Conservation (phyloP, 139 green algal genomes). For the Haematococcus sp. region DNA sequence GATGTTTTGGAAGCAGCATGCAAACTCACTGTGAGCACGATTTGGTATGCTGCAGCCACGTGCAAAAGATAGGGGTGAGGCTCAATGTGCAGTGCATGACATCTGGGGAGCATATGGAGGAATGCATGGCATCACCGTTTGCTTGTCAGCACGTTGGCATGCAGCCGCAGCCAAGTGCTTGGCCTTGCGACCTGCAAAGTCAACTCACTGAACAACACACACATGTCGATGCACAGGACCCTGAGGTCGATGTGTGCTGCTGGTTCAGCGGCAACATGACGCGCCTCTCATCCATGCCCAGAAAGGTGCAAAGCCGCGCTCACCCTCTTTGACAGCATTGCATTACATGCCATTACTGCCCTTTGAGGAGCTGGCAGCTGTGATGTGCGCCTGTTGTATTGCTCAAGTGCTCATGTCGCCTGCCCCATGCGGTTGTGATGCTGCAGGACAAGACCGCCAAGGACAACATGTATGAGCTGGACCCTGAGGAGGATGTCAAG, state of each 20-base stretch:
- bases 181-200: not conserved
- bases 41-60: too few species aligned
- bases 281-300: not conserved
- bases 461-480: conserved; percentile 4
- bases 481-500: conserved; percentile 12
- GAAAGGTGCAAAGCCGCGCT: conserved; percentile 5
- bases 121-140: too few species aligned
- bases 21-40: too few species aligned
- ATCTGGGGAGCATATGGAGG: too few species aligned
- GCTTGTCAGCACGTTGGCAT: not conserved
- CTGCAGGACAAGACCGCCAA: not conserved
- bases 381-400: not conserved
- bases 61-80: not conserved
- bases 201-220: not conserved
- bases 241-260: conserved; percentile 5
- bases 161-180: not conserved
- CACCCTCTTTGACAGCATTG: not conserved
- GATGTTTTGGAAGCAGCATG: too few species aligned
- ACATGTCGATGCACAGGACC: not conserved
- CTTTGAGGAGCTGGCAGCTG: not conserved
- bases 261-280: conserved; percentile 28
- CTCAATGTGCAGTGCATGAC: too few species aligned
- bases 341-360: not conserved
- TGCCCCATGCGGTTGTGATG: too few species aligned
- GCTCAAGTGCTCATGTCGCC: too few species aligned